Base-by-base conservation (phyloP, 2,329 filamentous ascomycete genomes). In the Colletotrichum destructivum region DNA sequence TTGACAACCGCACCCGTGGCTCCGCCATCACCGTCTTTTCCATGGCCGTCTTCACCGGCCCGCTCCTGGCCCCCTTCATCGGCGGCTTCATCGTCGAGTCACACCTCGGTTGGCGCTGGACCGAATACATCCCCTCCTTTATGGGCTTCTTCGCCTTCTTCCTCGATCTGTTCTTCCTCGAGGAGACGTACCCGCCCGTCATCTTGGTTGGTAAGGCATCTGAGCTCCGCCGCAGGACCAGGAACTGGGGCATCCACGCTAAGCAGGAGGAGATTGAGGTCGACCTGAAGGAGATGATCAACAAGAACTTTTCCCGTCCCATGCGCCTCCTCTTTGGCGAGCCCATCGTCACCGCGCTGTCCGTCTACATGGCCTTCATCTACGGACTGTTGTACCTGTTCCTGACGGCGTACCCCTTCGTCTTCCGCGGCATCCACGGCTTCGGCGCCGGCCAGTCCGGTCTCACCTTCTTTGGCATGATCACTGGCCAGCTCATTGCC, bases 391-490 rank as follows among this genome's bases (percentile, higher is more conserved):
- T 97, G 1, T 97, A 96, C 78, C 90, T 96, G 35, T 96, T 96
- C 84, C 86, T 98, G 63, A 95, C 94, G 0, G 93, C 94, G 1
- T 97, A 97, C 76, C 92, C 93, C 0, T 88, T 96, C 55, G 92
- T 97, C 59, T 97, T 96, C 82, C 85, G 92, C 73, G 85, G 87
- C 38, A 86, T 95, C 5, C 92, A 97, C 80, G 87, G 88, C 75
- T 92, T 96, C 84, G 89, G 83, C 44, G 77, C 87, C 1, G 95
- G 95, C 68, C 82, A 93, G 21, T 88, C 91, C 4, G 95, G 94
- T 2, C 86, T 98, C 6, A 91, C 94, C 6, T 97, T 95, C 80
- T 94, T 98, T 76, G 95, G 94, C 66, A 94, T 98, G 91, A 89
- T 96, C 62, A 77, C 86, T 11, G 94, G 94, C 57, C 89, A 94